These are phyloP conservation scores for Juglanconis oblonga DNA, from an alignment of 2,329 filamentous ascomycete genomes.

Conservation along the genomic window DNA sequence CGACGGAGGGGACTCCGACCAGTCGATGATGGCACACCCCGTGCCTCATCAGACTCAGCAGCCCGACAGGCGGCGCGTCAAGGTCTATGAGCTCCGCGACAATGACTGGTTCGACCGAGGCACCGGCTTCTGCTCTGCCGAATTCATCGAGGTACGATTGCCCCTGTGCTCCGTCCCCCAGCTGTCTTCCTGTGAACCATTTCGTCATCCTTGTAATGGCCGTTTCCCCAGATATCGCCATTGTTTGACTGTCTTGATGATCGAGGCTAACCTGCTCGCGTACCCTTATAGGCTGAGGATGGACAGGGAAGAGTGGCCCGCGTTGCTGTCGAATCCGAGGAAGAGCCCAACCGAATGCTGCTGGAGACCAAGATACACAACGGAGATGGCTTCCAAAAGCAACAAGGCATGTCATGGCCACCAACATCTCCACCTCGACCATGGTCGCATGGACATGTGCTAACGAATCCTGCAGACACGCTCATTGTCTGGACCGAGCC, in stretches of 20 bases:
- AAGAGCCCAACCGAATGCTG: conserved; percentile 77
- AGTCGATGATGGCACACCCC: conserved; percentile 68
- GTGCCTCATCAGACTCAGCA: conserved; percentile 64
- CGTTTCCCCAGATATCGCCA: not conserved
- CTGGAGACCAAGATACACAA: conserved; percentile 88
- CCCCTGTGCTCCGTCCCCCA: conserved; percentile 9
- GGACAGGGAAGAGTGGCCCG: conserved; percentile 73
- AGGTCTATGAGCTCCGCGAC: conserved; percentile 97
- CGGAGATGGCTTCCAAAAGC: conserved; percentile 96
- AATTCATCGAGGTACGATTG: conserved; percentile 65
- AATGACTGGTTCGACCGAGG: conserved; percentile 99
- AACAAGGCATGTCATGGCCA: conserved; percentile 70
- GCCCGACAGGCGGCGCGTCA: conserved; percentile 72
- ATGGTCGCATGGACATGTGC: conserved; percentile 26
- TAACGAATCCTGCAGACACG: conserved; percentile 62
- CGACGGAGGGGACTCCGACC: conserved; percentile 53
- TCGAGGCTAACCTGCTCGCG: conserved; percentile 23
- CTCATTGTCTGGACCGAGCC: conserved; percentile 97
- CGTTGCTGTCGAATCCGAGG: conserved; percentile 91
- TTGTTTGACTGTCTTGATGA: not conserved
- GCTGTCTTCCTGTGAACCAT: not conserved
- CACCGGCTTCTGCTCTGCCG: conserved; percentile 89
- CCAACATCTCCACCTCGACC: conserved; percentile 1
- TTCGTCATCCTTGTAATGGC: not conserved
- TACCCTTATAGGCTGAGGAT: conserved; percentile 45